Percentiles rank a stretch among this genome's conserved stretches.
Conservation (phyloP, 108 stramenopile species). For the Halocafeteria seosinensis region DNA sequence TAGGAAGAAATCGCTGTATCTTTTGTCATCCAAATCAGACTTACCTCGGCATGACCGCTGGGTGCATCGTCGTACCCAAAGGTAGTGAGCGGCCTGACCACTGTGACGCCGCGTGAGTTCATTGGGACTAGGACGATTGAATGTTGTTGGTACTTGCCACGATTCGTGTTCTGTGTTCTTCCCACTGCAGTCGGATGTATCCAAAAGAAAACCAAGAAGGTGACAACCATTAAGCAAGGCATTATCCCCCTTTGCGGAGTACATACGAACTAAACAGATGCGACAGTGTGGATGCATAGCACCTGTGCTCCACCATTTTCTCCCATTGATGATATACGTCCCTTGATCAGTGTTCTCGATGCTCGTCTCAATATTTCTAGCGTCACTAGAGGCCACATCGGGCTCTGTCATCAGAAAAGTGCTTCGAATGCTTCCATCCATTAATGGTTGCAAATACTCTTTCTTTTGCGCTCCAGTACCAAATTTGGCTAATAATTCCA, state of each 20-base stretch:
- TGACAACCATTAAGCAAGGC: not conserved
- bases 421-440: constrained; percentile 59
- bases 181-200: constrained; percentile 6
- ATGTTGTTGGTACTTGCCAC: constrained; percentile 9
- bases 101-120: constrained; percentile 45
- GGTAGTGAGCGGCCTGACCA: constrained; percentile 61
- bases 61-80: constrained; percentile 90
- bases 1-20: constrained; percentile 34
- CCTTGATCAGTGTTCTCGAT: not conserved
- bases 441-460: constrained; percentile 50
- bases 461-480: constrained; percentile 53
- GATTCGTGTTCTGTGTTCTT: not conserved
- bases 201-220: not conserved
- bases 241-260: not conserved
- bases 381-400: constrained; percentile 67
- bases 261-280: not conserved
- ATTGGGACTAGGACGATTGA: constrained; percentile 50
- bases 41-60: constrained; percentile 72
- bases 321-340: constrained; percentile 1
- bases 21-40: too few relatives aligned
- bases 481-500: constrained; percentile 78
- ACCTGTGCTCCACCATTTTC: constrained; percentile 38
- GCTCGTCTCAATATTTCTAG: constrained; percentile 52
- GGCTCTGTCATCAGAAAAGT: constrained; percentile 91
- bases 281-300: constrained; percentile 66